phyloP scores from a whole-genome alignment of 2,329 filamentous ascomycete genomes.

The Hypomyces rosellus region DNA sequence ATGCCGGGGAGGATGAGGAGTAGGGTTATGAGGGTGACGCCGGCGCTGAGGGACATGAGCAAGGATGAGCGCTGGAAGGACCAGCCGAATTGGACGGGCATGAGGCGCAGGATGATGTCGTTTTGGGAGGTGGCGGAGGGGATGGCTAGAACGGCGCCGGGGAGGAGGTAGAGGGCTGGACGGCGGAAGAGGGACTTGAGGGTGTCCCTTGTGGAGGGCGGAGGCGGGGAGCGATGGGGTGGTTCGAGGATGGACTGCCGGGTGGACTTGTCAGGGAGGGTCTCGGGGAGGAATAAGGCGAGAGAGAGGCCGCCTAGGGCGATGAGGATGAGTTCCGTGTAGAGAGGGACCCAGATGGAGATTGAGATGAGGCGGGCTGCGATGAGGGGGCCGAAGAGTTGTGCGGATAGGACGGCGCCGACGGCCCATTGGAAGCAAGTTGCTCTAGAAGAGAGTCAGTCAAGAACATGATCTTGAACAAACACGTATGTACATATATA shows the following conservation, averaged over 20 bases:
- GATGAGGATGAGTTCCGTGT: conserved; percentile 16
- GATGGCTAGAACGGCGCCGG: conserved; percentile 17
- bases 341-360: conserved; percentile 18
- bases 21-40: conserved; percentile 18
- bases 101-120: conserved; percentile 18
- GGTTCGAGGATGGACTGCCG: neutral
- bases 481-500: no score
- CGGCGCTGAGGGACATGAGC: conserved; percentile 18
- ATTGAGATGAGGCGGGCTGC: conserved; percentile 13
- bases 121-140: conserved; percentile 18
- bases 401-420: conserved; percentile 17
- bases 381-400: conserved; percentile 17
- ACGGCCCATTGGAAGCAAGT: conserved; percentile 20
- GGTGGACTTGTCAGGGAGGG: conserved; percentile 2
- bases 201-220: neutral
- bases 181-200: conserved; percentile 14
- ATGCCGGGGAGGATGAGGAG: conserved; percentile 17
- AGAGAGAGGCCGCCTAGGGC: conserved; percentile 13
- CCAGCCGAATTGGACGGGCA: conserved; percentile 23
- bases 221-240: neutral
- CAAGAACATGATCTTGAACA: neutral
- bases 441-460: conserved; percentile 11
- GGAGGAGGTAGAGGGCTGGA: conserved; percentile 19
- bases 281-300: conserved; percentile 18
- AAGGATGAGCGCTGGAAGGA: conserved; percentile 16